Base-by-base conservation (phyloP, 352 stramenopile genomes). In the Phytophthora foliorum region DNA sequence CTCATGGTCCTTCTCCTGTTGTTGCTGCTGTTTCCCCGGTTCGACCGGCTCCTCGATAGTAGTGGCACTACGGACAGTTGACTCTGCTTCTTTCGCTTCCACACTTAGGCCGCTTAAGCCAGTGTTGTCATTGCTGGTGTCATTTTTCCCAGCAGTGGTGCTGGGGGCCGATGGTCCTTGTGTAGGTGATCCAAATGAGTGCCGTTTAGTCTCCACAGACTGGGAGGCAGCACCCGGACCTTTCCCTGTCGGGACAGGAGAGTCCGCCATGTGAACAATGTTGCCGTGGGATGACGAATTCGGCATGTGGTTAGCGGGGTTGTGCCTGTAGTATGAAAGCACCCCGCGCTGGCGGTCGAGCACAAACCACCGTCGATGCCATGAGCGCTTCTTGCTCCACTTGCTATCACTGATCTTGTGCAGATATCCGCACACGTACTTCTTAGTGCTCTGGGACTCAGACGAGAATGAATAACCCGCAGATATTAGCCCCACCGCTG, bases 361-460 rank as follows among this genome's bases (percentile, higher is more conserved):
- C 22, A 95, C 88, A 32, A 95, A 95, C 88, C 88, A 95, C 39
- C 88, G 74, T n/a, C 84, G 81, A 62, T 95, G 86, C 88, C 88
- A 95, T 32, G 85, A 90, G 0, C 86, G 81, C 57, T 95, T 80
- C 52, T 94, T 80, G 0, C 84, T 81, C 84, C 86, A 94, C 54
- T 94, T 95, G 51, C 86, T 86, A 58, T 95, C 88, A 52, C 86
- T 94, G 29, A 95, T 86, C 67, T 95, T 95, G 74, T 95, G 84
- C 14, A 95, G 42, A 46, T 95, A 95, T 2, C 88, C 88, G 24
- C 86, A 92, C 8, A 94, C 86, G 50, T 93, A 93, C 57, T 92
- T 85, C 32, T 90, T 90, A 42, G 82, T 94, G 50, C 84, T 86
- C 55, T 90, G 86, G 7, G 79, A 92, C 57, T 94, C 86, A 1